Evolutionary conservation across 108 stramenopile genomes (phyloP), one percentile per base, ranked within the genome.

Genomic region (Nitzschia inconspicua): DNA sequence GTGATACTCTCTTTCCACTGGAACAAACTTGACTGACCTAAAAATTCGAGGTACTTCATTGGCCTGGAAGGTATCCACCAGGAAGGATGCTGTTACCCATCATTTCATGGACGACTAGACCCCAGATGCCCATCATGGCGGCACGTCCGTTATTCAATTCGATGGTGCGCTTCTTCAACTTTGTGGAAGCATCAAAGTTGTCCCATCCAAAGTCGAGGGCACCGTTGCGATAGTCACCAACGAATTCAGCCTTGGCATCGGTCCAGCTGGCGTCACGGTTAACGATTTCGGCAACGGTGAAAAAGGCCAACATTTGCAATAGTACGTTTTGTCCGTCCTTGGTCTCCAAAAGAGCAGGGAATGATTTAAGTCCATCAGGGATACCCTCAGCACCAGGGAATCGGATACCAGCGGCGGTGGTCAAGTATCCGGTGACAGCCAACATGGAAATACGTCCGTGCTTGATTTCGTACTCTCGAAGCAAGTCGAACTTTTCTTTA

Each of bases 71-170:
- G 60, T 54, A 62, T 14, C 56, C 49, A 29, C 63, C 70, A 4
- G 73, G 73, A 46, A 74, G 61, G 59, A 76, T 62, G 34, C 68
- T 70, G 29, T 60, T 66, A 58, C 83, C 80, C 49, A 85, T 60
- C 41, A 60, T 41, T 70, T 91, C 89, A 62, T 91, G 89, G 27
- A 77, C 63, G 66, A 93, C 79, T 53, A 93, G 68, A 40, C 78
- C 91, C 47, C 81, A 74, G 74, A 93, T 93, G 46, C 88, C 91
- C 84, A 93, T 86, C 84, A 79, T 78, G 30, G 93, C 93, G 27
- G 90, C 90, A 56, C 93, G 84, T 29, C 93, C 93, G 68, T 95
- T 89, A 87, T 95, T 95, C 39, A 95, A 70, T 73, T 95, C 93
- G 70, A 94, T 88, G 53, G 82, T 80, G 56, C 86, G 83, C 87